Evolutionary conservation across 2,329 filamentous ascomycete genomes (phyloP).

Genomic region (Thelonectria olida): DNA sequence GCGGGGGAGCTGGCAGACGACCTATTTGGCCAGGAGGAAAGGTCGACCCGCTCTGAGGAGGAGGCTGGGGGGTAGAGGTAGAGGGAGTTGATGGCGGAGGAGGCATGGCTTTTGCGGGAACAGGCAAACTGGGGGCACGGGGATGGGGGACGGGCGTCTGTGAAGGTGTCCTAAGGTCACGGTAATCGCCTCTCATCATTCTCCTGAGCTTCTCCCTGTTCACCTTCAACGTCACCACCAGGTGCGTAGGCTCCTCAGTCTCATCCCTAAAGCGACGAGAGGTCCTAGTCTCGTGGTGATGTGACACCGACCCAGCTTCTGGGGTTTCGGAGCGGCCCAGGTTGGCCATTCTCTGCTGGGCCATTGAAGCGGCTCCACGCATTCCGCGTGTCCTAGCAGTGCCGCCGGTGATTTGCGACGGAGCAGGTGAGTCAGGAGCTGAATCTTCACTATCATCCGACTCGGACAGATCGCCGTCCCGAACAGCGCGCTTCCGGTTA

Average conservation of each 20-base stretch:
- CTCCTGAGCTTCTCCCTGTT: constrained; percentile 76
- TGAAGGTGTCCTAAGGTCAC: constrained; percentile 48
- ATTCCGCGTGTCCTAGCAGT: constrained; percentile 89
- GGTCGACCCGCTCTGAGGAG: constrained; percentile 43
- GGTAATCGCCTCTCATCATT: constrained; percentile 64
- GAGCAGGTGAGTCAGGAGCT: constrained; percentile 83
- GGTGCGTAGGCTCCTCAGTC: constrained; percentile 75
- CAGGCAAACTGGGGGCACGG: constrained; percentile 44
- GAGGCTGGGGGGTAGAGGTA: constrained; percentile 49
- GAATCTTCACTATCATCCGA: constrained; percentile 94
- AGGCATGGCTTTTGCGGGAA: constrained; percentile 45
- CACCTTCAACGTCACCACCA: constrained; percentile 81
- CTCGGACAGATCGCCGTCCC: constrained; percentile 80
- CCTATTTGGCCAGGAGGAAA: constrained; percentile 67
- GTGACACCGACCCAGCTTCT: constrained; percentile 69
- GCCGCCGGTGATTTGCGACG: constrained; percentile 74
- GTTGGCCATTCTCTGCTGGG: constrained; percentile 87
- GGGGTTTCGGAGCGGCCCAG: constrained; percentile 88
- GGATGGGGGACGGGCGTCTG: constrained; percentile 47
- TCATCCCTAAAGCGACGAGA: constrained; percentile 77
- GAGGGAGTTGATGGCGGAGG: constrained; percentile 51
- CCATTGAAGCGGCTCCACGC: constrained; percentile 86
- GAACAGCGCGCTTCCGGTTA: constrained; percentile 62
- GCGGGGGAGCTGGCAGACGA: constrained; percentile 73
- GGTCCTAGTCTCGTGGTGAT: constrained; percentile 77